Evolutionary conservation across 768 basidiomycete species (phyloP), one percentile per base, ranked within the genome.

Genomic region (Xanthoconium purpureum): DNA sequence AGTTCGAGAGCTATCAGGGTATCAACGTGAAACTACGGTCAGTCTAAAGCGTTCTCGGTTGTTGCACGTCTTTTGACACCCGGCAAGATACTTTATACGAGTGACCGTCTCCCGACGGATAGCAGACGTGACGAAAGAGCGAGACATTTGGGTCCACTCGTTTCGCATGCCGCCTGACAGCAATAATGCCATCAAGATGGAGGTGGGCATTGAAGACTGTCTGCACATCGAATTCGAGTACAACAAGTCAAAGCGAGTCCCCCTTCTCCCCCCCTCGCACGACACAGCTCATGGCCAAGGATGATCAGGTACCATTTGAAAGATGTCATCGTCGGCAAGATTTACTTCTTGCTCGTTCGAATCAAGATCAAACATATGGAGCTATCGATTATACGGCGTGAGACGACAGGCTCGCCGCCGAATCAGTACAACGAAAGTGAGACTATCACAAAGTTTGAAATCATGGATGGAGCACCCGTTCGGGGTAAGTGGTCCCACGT

Each of bases 311-410:
- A 99, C 74, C 97, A 99, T 70, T 75, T 98, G 57, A 98, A 98
- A 75, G 96, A 98, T 68, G 97, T 98, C 50, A 98, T 98, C 45
- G 95, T 99, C 30, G 97, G 97, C 73, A 98, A 98, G 80, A 98
- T 98, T 71, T 98, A 96, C 78, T 98, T 99, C 78, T 79, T 99
- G 49, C 87, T 98, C 42, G 95, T 98, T 9, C 88, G 97, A 53
- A 98, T 99, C 80, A 98, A 92, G 80, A 99, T 98, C 76, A 98
- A 99, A 74, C 94, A 98, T 65, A 98, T 98, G 96, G 95, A 99
- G 70, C 79, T 98, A 29, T 98, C 94, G 15, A 98, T 98, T 69
- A 98, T 99, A 63, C 87, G 96, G 38, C 83, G 95, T 20, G 97
- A 98, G 73, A 99, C 97, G 20, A 98, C 96, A 0, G 96, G 96